phyloP scores from a whole-genome alignment of 306 rosid species.

The Coriaria nepalensis region DNA sequence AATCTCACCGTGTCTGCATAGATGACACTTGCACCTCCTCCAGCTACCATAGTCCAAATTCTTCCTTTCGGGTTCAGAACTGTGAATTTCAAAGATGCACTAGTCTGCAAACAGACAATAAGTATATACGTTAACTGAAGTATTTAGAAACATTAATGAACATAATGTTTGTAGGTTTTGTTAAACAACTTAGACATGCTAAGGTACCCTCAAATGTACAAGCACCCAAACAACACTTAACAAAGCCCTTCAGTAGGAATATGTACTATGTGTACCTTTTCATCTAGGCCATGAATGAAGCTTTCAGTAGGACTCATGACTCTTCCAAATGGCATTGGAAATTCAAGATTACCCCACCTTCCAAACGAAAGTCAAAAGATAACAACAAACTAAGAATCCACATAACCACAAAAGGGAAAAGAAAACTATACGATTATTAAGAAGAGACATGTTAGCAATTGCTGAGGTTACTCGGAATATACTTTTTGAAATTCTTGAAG shows the following conservation, averaged over 20 bases:
- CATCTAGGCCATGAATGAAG: conserved; percentile 79
- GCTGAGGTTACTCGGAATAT: conserved; percentile 14
- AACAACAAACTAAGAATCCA: conserved; percentile 5
- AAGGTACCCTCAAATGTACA: too few species aligned
- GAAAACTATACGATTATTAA: conserved; percentile 1
- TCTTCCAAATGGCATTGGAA: conserved; percentile 94
- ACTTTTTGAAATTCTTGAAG: conserved; percentile 97
- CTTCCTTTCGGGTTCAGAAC: conserved; percentile 85
- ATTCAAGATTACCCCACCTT: conserved; percentile 84
- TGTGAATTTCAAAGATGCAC: conserved; percentile 91
- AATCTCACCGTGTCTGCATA: conserved; percentile 75
- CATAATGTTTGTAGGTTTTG: too few species aligned
- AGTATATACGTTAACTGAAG: too few species aligned
- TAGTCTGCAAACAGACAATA: conserved; percentile 45
- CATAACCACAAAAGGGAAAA: neutral
- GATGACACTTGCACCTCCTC: conserved; percentile 99
- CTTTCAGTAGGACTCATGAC: conserved; percentile 78
- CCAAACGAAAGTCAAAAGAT: conserved; percentile 16
- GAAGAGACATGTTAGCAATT: conserved; percentile 6
- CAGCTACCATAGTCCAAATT: conserved; percentile 99
- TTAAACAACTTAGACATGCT: too few species aligned
- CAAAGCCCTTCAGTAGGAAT: too few species aligned
- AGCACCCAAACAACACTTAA: too few species aligned
- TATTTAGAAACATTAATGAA: too few species aligned
- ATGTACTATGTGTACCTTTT: conserved; percentile 43